Percentiles rank a stretch among this genome's conserved stretches.
Evolutionary conservation across 1,139 yeast genomes (phyloP).

Genomic region (Suhomyces anneliseae): DNA sequence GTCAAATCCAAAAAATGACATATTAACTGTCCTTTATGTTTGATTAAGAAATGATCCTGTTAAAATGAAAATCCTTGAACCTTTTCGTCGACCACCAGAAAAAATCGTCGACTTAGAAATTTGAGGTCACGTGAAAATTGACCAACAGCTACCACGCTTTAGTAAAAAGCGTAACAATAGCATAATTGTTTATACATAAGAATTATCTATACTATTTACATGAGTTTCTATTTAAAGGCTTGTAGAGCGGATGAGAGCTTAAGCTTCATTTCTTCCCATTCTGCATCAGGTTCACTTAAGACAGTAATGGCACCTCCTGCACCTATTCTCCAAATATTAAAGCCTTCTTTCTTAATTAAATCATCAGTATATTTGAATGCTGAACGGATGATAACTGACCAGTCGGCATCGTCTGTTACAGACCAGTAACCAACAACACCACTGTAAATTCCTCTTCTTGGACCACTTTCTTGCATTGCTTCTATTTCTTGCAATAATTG

Average conservation of each 20-base stretch:
- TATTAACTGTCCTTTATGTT: constrained; percentile 13
- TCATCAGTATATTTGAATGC: constrained; percentile 66
- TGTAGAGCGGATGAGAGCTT: constrained; percentile 80
- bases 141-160: no score
- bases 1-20: constrained; percentile 64
- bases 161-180: no score
- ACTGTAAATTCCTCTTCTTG: constrained; percentile 82
- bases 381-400: constrained; percentile 94
- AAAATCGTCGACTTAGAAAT: constrained; percentile 5
- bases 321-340: constrained; percentile 75
- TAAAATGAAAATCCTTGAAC: not conserved
- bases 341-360: constrained; percentile 28
- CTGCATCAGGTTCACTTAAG: constrained; percentile 74
- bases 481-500: constrained; percentile 68
- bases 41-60: not conserved
- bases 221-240: constrained; percentile 38
- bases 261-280: constrained; percentile 89
- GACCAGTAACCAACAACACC: constrained; percentile 98
- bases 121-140: constrained; percentile 2
- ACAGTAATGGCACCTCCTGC: constrained; percentile 99
- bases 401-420: constrained; percentile 81
- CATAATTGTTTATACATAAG: no score
- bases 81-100: constrained; percentile 6
- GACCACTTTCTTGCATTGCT: constrained; percentile 36
- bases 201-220: not conserved